Evolutionary conservation across 2,329 filamentous ascomycete genomes (phyloP).

Genomic region (Pseudofabraea citricarpa): DNA sequence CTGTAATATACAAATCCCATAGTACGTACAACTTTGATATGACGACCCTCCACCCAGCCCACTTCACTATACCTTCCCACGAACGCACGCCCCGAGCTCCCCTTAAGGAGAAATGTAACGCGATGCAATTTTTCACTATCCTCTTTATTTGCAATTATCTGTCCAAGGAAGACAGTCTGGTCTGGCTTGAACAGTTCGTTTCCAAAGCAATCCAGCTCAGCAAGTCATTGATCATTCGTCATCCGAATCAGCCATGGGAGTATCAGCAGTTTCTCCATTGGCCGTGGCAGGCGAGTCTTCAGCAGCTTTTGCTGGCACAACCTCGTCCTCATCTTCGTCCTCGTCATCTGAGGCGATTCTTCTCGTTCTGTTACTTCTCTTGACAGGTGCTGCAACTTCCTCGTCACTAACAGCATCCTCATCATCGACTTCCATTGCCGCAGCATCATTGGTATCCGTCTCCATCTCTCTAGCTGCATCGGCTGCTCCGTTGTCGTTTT

Average conservation of each 20-base stretch:
- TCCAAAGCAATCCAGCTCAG: too few species aligned
- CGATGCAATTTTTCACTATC: too few species aligned
- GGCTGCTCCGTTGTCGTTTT: slow-evolving; percentile 24
- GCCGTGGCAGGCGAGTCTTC: slow-evolving; percentile 23
- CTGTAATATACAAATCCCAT: too few species aligned
- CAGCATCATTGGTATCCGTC: slow-evolving; percentile 12
- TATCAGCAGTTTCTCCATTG: slow-evolving; percentile 20
- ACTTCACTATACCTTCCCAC: too few species aligned
- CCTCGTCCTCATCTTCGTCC: slow-evolving; percentile 20
- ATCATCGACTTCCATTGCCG: slow-evolving; percentile 9
- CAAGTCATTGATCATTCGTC: too few species aligned
- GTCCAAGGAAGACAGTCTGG: too few species aligned
- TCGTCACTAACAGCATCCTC: slow-evolving; percentile 21
- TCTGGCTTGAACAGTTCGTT: too few species aligned
- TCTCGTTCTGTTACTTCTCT: slow-evolving; percentile 20
- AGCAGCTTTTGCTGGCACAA: slow-evolving; percentile 6
- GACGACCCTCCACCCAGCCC: too few species aligned
- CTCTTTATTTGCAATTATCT: too few species aligned
- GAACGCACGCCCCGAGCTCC: too few species aligned
- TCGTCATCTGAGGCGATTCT: slow-evolving; percentile 26
- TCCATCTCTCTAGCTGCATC: slow-evolving; percentile 24
- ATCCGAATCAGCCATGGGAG: slow-evolving; percentile 23
- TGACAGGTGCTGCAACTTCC: slow-evolving; percentile 12
- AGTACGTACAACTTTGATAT: too few species aligned
- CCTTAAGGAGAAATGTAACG: too few species aligned